These are phyloP conservation scores for Leccinellum luteum DNA, from an alignment of 768 basidiomycete species.

Conservation along the genomic window DNA sequence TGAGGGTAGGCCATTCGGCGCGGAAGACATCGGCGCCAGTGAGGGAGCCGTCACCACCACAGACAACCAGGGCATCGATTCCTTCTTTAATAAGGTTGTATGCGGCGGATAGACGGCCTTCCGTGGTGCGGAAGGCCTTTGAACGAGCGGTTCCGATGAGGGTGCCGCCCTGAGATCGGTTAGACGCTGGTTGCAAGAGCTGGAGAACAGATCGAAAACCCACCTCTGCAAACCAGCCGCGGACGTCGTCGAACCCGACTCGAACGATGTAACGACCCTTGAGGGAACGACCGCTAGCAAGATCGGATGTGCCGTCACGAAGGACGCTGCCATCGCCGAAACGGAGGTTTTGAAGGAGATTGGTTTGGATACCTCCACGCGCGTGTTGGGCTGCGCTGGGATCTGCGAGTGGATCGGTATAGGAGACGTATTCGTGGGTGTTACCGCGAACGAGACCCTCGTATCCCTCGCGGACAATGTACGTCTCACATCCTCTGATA, in stretches of 20 bases:
- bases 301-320: constrained; percentile 80
- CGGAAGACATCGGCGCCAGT: constrained; percentile 95
- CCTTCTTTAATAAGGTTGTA: constrained; percentile 93
- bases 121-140: constrained; percentile 74
- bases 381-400: constrained; percentile 15
- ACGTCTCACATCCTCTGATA: constrained; percentile 88
- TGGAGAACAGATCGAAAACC: constrained; percentile 17
- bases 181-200: neutral
- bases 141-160: constrained; percentile 93
- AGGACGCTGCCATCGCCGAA: constrained; percentile 80
- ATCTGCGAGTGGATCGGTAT: constrained; percentile 32
- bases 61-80: constrained; percentile 95
- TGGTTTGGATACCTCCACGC: constrained; percentile 25
- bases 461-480: constrained; percentile 96
- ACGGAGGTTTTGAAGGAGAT: constrained; percentile 68
- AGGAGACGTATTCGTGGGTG: constrained; percentile 31
- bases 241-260: constrained; percentile 97
- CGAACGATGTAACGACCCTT: constrained; percentile 92
- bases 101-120: constrained; percentile 88
- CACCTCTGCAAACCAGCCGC: constrained; percentile 91
- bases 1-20: constrained; percentile 89
- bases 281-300: constrained; percentile 61
- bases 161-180: constrained; percentile 72
- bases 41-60: constrained; percentile 95
- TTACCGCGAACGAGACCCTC: constrained; percentile 96